A percentile compares a stretch with the other conserved stretches of the same genome.
Conservation (phyloP, 345 rosid genomes). For the Clarkia xantiana region DNA sequence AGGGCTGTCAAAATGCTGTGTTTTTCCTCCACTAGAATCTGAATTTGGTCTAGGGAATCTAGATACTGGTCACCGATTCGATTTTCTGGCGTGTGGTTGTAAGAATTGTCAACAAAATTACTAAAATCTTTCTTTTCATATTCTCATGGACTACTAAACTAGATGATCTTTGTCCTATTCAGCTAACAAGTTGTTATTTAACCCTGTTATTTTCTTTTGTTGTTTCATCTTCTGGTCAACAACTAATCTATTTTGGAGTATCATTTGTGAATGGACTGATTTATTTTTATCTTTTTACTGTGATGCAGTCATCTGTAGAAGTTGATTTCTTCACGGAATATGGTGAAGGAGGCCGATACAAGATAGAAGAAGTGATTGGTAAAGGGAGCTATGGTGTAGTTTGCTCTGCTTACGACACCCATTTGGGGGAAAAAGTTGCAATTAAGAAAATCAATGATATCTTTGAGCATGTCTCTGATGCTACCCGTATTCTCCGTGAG, state of each 20-base stretch:
- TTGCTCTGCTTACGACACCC: constrained; percentile 75
- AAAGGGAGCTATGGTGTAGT: constrained; percentile 94
- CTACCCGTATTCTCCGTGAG: constrained; percentile 84
- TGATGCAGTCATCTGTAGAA: constrained; percentile 56
- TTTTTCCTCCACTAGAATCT: too few relatives aligned
- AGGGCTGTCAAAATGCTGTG: too few relatives aligned
- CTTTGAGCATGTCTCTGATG: constrained; percentile 87
- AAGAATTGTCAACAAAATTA: too few relatives aligned
- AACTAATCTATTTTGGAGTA: neutral
- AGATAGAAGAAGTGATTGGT: constrained; percentile 82
- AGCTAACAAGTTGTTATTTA: neutral
- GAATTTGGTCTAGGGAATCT: too few relatives aligned
- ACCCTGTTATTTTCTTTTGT: neutral
- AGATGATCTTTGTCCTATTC: neutral
- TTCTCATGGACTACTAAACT: neutral
- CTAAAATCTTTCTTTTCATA: neutral
- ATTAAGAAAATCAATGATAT: constrained; percentile 86
- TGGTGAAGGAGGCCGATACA: constrained; percentile 84
- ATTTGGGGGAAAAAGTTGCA: constrained; percentile 72
- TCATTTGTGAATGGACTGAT: neutral
- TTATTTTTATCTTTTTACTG: neutral
- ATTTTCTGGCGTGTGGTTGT: constrained; percentile 11
- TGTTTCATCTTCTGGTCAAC: neutral
- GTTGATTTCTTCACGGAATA: constrained; percentile 85
- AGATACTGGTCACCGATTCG: constrained; percentile 1